phyloP scores from a whole-genome alignment of 768 basidiomycete genomes.

The Rhizopogon salebrosus region DNA sequence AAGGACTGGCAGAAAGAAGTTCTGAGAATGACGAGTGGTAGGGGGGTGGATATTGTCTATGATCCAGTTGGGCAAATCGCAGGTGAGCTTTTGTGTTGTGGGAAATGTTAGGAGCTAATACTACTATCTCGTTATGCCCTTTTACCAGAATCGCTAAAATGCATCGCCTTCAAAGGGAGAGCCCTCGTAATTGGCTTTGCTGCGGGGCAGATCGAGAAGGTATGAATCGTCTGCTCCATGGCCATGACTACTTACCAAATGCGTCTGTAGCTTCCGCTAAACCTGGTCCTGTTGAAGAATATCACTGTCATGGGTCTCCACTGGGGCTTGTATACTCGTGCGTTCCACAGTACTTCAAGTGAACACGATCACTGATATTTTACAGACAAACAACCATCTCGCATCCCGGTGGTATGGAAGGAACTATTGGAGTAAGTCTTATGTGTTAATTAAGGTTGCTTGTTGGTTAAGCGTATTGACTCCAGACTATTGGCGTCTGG shows the following conservation, averaged over 20 bases:
- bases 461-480: background rate
- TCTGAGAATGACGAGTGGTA: constrained; percentile 72
- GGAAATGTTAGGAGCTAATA: background rate
- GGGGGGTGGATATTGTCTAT: constrained; percentile 82
- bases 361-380: background rate
- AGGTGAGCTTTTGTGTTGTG: constrained; percentile 31
- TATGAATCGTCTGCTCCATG: background rate
- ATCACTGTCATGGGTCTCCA: constrained; percentile 78
- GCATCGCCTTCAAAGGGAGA: constrained; percentile 92
- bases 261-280: constrained; percentile 66
- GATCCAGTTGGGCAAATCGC: constrained; percentile 82
- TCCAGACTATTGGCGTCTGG: constrained; percentile 63
- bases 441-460: constrained; percentile 4
- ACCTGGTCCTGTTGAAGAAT: constrained; percentile 80
- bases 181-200: constrained; percentile 83
- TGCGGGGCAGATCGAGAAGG: constrained; percentile 20
- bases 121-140: background rate
- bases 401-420: constrained; percentile 66
- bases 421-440: constrained; percentile 55
- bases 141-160: constrained; percentile 73
- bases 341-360: constrained; percentile 20
- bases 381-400: constrained; percentile 60
- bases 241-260: background rate
- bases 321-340: constrained; percentile 80
- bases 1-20: constrained; percentile 89